phyloP scores from a whole-genome alignment of 1,284 basidiomycete species.

The Malassezia yamatoensis region DNA sequence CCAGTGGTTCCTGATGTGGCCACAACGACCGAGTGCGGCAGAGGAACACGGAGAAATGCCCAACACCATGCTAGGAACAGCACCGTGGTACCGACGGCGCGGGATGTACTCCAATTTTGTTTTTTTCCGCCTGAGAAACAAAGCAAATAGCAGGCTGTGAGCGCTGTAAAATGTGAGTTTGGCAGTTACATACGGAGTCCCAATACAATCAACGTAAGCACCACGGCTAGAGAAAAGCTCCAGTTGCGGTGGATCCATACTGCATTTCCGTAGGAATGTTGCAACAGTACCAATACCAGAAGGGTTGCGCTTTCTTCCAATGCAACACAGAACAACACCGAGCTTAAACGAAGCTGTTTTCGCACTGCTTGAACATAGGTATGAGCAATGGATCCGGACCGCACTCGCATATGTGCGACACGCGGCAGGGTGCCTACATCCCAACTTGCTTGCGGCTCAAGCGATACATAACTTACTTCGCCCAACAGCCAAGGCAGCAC shows the following conservation, averaged over 20 bases:
- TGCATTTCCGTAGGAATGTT: slow-evolving; percentile 19
- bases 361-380: slow-evolving; percentile 6
- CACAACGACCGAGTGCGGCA: slow-evolving; percentile 24
- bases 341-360: slow-evolving; percentile 16
- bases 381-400: slow-evolving; percentile 16
- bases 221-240: slow-evolving; percentile 14
- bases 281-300: slow-evolving; percentile 35
- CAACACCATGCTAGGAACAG: slow-evolving; percentile 35
- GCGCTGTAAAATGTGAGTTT: slow-evolving; percentile 19
- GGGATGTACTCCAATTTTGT: slow-evolving; percentile 3
- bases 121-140: slow-evolving; percentile 26
- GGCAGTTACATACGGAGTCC: slow-evolving; percentile 17
- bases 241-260: slow-evolving; percentile 19
- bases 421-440: slow-evolving; percentile 20
- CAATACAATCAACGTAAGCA: slow-evolving; percentile 25
- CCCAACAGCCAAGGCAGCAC: slow-evolving; percentile 36
- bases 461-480: slow-evolving; percentile 34
- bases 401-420: slow-evolving; percentile 12
- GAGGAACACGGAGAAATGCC: slow-evolving; percentile 38
- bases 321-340: slow-evolving; percentile 32
- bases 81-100: slow-evolving; percentile 20
- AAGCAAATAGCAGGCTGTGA: slow-evolving; percentile 30
- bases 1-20: slow-evolving; percentile 20
- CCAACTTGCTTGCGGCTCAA: slow-evolving; percentile 19
- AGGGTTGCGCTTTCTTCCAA: slow-evolving; percentile 36